These are phyloP conservation scores for Limnomonas spitsbergensis DNA, from an alignment of 139 green algal species.

Conservation along the genomic window DNA sequence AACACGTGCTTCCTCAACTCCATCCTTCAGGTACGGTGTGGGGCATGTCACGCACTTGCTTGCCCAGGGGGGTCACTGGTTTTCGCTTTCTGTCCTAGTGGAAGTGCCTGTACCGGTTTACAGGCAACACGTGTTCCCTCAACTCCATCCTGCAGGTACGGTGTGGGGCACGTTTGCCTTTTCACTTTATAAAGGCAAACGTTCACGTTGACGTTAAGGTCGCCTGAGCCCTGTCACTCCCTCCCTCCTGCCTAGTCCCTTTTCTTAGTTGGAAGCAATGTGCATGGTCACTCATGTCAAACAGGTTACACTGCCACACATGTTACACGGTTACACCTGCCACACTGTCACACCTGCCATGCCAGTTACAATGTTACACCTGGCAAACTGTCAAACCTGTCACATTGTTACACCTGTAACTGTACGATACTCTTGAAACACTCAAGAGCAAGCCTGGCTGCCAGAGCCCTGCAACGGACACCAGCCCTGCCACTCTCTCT, in stretches of 20 bases:
- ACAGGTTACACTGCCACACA: not conserved
- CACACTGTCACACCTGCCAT: not conserved
- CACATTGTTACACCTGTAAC: too few relatives aligned
- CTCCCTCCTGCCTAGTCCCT: not conserved
- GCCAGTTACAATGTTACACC: not conserved
- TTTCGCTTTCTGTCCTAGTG: too few relatives aligned
- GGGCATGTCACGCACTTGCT: too few relatives aligned
- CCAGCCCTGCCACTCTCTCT: too few relatives aligned
- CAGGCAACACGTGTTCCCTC: slow-evolving; percentile 86
- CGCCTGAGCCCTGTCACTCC: not conserved
- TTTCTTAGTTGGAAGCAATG: too few relatives aligned
- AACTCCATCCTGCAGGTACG: slow-evolving; percentile 64
- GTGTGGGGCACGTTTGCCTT: not conserved
- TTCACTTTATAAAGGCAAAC: not conserved
- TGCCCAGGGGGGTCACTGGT: too few relatives aligned
- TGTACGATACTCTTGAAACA: too few relatives aligned
- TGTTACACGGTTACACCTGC: too few relatives aligned
- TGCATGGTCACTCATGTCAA: not conserved
- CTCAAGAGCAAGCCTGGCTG: too few relatives aligned
- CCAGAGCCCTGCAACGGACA: too few relatives aligned
- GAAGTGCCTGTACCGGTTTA: too few relatives aligned
- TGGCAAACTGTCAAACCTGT: too few relatives aligned
- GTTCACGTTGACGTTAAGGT: not conserved
- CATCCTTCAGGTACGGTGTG: slow-evolving; percentile 61
- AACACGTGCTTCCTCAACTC: slow-evolving; percentile 86